Base-by-base conservation (phyloP, 1,284 basidiomycete species). In the Pholiota adiposa region DNA sequence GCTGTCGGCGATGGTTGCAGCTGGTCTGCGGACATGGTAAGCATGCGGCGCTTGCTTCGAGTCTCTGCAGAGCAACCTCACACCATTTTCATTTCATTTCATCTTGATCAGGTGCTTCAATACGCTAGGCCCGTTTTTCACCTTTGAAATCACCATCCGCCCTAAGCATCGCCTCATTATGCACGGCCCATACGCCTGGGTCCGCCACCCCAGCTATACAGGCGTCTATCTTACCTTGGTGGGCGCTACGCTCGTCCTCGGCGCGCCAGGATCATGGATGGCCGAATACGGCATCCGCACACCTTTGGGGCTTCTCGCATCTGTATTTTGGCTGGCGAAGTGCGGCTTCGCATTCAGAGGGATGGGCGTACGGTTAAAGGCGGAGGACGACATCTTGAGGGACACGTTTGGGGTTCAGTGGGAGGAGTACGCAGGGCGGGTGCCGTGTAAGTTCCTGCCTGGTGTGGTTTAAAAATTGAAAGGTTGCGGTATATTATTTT, bases 141-240 rank as follows among this genome's bases (percentile, higher is more conserved):
- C 76, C 1, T 76, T 76, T 56, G 76, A 77, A 51, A 72, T 77
- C 23, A 70, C 72, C 31, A 75, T 77, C 46, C 72, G 71, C 8
- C 72, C 73, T 0, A 69, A 73, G 60, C 76, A 77, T 58, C 65
- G 70, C 54, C 71, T 77, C 29, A 66, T 77, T 57, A 75, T 70
- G 8, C 61, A 66, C 33, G 76, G 75, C 1, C 75, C 75, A 2
- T 77, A 77, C 55, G 67, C 72, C 18, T 75, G 70, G 69, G 74
- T 76, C 11, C 70, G 76, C 40, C 76, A 77, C 62, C 76, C 76
- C 44, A 73, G 73, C 65, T 77, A 77, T 58, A 72, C 73, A n/a
- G 74, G 75, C n/a, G 67, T 76, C 19, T 74, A 71, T 56, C 65
- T 75, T 40, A 76, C 73, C 11, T 66, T 76, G 9, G 58, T 63